phyloP scores from a whole-genome alignment of 164 flowering plant genomes.

The Magnolia sinica region DNA sequence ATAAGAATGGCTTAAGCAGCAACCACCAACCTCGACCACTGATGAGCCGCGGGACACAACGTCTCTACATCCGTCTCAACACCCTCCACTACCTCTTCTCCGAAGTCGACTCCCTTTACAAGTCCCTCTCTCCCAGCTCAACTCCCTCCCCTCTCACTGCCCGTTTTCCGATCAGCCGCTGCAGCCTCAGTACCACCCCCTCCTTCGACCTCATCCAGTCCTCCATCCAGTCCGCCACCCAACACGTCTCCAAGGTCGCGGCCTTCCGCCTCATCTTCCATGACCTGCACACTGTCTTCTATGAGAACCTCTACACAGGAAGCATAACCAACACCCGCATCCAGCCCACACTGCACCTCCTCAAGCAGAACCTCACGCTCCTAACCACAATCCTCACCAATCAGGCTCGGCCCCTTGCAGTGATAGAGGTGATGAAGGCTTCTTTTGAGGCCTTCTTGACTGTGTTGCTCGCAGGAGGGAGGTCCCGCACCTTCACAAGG shows the following conservation, averaged over 20 bases:
- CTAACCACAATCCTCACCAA: conserved; percentile 59
- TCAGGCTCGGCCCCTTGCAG: conserved; percentile 58
- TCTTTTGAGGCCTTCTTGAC: conserved; percentile 78
- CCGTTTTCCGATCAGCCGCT: conserved; percentile 27
- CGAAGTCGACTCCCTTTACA: conserved; percentile 64
- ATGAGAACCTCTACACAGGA: conserved; percentile 56
- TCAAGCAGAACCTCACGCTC: conserved; percentile 82
- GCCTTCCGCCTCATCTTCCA: conserved; percentile 84
- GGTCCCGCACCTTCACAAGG: conserved; percentile 40
- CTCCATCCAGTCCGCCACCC: conserved; percentile 51
- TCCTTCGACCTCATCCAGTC: conserved; percentile 53
- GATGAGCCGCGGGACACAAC: conserved; percentile 92
- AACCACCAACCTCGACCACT: conserved; percentile 66
- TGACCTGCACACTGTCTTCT: conserved; percentile 66
- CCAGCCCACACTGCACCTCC: conserved; percentile 57
- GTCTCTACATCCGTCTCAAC: conserved; percentile 90
- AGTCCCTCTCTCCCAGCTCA: conserved; percentile 47
- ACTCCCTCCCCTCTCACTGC: conserved; percentile 31
- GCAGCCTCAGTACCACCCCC: conserved; percentile 19
- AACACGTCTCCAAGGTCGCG: conserved; percentile 75
- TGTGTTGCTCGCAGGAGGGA: conserved; percentile 91
- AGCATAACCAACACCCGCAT: conserved; percentile 66
- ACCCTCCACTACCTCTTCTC: conserved; percentile 68
- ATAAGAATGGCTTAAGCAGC: background rate
- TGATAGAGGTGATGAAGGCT: conserved; percentile 82